Conservation (phyloP, 306 rosid species). For the Macrotyloma uniflorum region DNA sequence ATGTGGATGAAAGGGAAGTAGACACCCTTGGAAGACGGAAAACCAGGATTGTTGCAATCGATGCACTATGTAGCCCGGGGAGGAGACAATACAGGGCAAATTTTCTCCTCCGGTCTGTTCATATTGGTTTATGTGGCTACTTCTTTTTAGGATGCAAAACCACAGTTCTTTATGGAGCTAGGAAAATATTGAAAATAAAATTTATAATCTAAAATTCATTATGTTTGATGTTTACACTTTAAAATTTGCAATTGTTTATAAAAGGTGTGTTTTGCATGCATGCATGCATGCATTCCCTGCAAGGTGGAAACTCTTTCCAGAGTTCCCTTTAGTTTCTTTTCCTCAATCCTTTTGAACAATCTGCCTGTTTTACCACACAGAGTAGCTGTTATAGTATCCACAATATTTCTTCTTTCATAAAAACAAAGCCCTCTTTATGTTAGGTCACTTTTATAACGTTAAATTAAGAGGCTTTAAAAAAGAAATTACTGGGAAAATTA, state of each 20-base stretch:
- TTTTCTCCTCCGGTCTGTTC: slow-evolving; percentile 74
- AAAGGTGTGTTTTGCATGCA: background rate
- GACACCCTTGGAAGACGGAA: slow-evolving; percentile 75
- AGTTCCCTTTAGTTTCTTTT: slow-evolving; percentile 17
- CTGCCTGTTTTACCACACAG: background rate
- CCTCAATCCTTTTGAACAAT: slow-evolving; percentile 10
- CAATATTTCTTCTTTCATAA: slow-evolving; percentile 1
- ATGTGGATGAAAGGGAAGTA: slow-evolving; percentile 61
- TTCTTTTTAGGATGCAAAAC: background rate
- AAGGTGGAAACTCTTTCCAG: slow-evolving; percentile 1
- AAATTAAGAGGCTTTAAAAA: slow-evolving; percentile 1
- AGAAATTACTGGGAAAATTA: background rate
- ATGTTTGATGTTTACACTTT: background rate
- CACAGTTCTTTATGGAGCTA: background rate
- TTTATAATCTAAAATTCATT: slow-evolving; percentile 10
- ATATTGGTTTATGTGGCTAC: slow-evolving; percentile 30
- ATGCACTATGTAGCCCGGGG: slow-evolving; percentile 82
- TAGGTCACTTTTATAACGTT: background rate
- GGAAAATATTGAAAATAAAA: background rate
- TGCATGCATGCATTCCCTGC: background rate
- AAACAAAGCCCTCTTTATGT: background rate
- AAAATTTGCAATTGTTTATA: slow-evolving; percentile 27
- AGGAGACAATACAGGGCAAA: slow-evolving; percentile 71
- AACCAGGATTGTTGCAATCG: slow-evolving; percentile 81
- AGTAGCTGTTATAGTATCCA: background rate